A percentile compares a stretch with the other conserved stretches of the same genome.
Evolutionary conservation across 2,329 filamentous ascomycete genomes (phyloP).

Genomic region (Exophiala bonariae): DNA sequence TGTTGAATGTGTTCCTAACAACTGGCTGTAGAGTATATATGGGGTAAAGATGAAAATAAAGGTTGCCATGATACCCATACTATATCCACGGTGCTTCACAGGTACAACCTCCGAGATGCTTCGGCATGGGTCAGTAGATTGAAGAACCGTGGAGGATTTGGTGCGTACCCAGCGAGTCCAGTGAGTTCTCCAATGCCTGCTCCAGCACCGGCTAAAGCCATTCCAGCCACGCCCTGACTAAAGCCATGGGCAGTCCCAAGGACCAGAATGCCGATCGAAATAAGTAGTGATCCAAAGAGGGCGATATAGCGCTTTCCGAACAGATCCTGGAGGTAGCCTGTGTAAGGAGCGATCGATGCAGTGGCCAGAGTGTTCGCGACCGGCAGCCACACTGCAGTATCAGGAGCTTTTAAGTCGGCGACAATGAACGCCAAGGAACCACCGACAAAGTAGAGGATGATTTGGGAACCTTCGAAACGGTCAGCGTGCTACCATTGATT

Average conservation of each 20-base stretch:
- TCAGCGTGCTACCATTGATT: no score
- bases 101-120: constrained; percentile 24
- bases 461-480: constrained; percentile 24
- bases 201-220: constrained; percentile 19
- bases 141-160: not conserved
- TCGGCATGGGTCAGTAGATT: not conserved
- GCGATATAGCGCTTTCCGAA: constrained; percentile 19
- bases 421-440: constrained; percentile 21
- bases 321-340: constrained; percentile 22
- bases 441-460: constrained; percentile 22
- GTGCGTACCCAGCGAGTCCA: constrained; percentile 20
- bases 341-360: constrained; percentile 20
- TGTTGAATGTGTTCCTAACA: constrained; percentile 21
- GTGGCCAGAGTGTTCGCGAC: constrained; percentile 19
- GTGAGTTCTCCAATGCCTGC: constrained; percentile 21
- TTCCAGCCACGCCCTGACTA: constrained; percentile 16
- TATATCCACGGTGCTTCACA: constrained; percentile 19
- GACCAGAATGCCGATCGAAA: constrained; percentile 19
- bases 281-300: constrained; percentile 10
- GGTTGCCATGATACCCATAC: constrained; percentile 16
- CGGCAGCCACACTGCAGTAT: constrained; percentile 17
- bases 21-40: constrained; percentile 18
- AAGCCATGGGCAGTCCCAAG: constrained; percentile 18
- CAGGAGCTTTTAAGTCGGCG: constrained; percentile 16
- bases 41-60: constrained; percentile 20